Conservation (phyloP, 2,329 filamentous ascomycete genomes). For the Tricladium varicosporioides region DNA sequence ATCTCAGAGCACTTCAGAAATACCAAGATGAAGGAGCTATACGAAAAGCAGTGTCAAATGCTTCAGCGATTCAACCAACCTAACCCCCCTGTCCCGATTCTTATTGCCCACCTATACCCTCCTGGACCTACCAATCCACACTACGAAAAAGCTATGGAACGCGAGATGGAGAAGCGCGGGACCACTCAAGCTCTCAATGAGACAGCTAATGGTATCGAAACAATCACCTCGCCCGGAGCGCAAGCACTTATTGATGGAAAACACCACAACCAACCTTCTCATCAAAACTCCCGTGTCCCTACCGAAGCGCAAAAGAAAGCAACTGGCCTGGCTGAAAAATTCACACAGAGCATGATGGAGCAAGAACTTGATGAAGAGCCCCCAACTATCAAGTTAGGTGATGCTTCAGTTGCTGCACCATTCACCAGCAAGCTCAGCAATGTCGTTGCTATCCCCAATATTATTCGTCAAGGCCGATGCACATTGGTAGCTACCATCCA, state of each 20-base stretch:
- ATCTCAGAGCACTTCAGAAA: constrained; percentile 93
- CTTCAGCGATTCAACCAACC: constrained; percentile 97
- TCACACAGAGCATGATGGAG: constrained; percentile 87
- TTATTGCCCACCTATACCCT: constrained; percentile 93
- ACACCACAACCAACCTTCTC: constrained; percentile 45
- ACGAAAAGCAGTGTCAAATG: constrained; percentile 89
- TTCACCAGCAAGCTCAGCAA: constrained; percentile 98
- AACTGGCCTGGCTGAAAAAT: constrained; percentile 77
- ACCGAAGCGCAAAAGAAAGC: constrained; percentile 70
- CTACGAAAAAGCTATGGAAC: constrained; percentile 86
- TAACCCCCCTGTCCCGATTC: constrained; percentile 81
- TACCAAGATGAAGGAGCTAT: constrained; percentile 97
- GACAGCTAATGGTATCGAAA: constrained; percentile 54
- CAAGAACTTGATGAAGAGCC: constrained; percentile 84
- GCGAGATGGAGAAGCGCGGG: constrained; percentile 78
- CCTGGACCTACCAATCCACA: constrained; percentile 90
- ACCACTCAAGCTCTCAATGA: constrained; percentile 52
- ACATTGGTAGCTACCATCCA: constrained; percentile 98
- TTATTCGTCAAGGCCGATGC: constrained; percentile 95
- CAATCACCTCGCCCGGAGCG: constrained; percentile 65
- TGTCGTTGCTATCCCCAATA: constrained; percentile 95
- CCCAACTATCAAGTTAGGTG: constrained; percentile 92
- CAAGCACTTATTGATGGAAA: constrained; percentile 55
- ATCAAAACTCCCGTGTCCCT: constrained; percentile 32
- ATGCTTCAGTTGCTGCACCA: constrained; percentile 93